Percentiles rank a stretch among this genome's conserved stretches.
phyloP scores from a whole-genome alignment of 306 rosid species.

The Vicia villosa region DNA sequence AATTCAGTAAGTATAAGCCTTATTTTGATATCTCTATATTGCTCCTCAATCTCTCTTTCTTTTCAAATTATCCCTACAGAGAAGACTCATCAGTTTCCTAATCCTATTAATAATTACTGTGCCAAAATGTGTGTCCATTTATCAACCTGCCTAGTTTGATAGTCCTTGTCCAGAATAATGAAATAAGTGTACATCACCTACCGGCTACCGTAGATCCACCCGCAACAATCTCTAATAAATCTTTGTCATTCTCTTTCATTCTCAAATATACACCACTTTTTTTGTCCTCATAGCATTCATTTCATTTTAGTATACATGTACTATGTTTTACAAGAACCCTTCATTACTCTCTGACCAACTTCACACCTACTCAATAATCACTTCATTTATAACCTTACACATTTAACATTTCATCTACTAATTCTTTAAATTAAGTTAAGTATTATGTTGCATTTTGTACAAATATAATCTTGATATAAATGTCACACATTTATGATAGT shows the following conservation, averaged over 20 bases:
- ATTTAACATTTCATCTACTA: no score
- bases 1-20: no score
- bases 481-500: background rate
- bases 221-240: background rate
- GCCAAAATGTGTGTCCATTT: no score
- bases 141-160: no score
- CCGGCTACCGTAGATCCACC: background rate
- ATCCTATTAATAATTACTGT: no score
- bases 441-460: no score
- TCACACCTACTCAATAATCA: background rate
- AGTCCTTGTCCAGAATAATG: background rate
- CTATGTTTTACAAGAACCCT: background rate
- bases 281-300: background rate
- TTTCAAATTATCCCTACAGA: no score
- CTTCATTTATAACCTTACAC: background rate
- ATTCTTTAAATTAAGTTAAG: background rate
- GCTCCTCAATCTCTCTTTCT: no score
- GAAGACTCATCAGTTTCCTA: no score
- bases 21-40: no score
- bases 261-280: background rate
- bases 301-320: background rate
- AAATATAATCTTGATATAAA: background rate
- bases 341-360: background rate
- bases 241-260: background rate
- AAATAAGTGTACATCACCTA: background rate